Evolutionary conservation across 345 rosid genomes (phyloP).

Genomic region (Erucastrum elatum): DNA sequence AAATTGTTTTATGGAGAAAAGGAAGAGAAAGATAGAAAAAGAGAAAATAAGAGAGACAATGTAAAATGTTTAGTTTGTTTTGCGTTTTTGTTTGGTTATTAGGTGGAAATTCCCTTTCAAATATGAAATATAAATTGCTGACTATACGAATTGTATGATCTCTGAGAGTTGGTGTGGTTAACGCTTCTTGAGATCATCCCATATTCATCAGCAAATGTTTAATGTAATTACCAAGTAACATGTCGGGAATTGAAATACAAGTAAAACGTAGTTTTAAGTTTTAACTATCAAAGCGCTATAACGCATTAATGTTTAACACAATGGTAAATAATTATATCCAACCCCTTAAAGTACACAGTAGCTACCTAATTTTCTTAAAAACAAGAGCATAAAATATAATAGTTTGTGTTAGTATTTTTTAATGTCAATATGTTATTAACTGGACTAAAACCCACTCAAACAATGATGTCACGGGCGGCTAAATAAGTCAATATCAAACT

Average conservation of each 20-base stretch:
- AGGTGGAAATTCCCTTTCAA: no score
- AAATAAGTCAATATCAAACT: constrained; percentile 8
- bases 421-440: neutral
- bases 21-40: no score
- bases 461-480: neutral
- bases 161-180: neutral
- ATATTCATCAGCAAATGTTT: neutral
- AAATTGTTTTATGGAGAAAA: no score
- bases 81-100: no score
- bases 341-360: neutral
- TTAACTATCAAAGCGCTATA: neutral
- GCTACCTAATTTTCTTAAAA: neutral
- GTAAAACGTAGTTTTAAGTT: neutral
- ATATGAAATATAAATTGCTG: neutral
- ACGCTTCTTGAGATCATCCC: neutral
- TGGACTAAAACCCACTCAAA: neutral
- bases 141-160: neutral
- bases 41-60: no score
- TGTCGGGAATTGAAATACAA: neutral
- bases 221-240: neutral
- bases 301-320: neutral
- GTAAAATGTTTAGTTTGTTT: no score
- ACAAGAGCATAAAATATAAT: neutral
- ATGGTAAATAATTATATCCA: neutral
- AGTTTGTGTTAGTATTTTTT: neutral